phyloP scores from a whole-genome alignment of 306 rosid species.

The Arachis hypogaea region DNA sequence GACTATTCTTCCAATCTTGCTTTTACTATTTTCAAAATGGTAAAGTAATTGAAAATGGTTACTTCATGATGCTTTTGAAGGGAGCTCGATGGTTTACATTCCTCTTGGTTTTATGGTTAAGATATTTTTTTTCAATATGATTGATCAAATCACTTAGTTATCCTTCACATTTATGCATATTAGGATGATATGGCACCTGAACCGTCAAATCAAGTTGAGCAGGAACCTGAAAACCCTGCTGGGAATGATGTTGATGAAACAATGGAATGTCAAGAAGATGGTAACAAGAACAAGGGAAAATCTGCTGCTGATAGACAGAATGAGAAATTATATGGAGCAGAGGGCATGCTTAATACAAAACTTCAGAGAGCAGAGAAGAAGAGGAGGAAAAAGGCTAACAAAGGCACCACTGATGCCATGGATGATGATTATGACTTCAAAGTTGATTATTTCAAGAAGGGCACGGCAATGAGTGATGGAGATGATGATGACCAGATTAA shows the following conservation, averaged over 20 bases:
- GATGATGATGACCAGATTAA: slow-evolving; percentile 37
- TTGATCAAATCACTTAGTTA: background rate
- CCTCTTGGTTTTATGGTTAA: background rate
- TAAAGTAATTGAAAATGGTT: background rate
- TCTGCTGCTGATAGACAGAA: slow-evolving; percentile 63
- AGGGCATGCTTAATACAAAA: slow-evolving; percentile 84
- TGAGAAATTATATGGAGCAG: slow-evolving; percentile 75
- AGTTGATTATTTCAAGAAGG: slow-evolving; percentile 72
- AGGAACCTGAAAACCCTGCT: slow-evolving; percentile 32
- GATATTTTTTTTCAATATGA: background rate
- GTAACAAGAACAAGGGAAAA: slow-evolving; percentile 53
- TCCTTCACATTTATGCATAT: slow-evolving; percentile 10
- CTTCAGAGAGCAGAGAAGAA: slow-evolving; percentile 78
- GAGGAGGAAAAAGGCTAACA: slow-evolving; percentile 64
- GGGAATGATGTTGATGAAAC: slow-evolving; percentile 52
- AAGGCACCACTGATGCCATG: slow-evolving; percentile 57
- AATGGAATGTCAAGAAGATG: slow-evolving; percentile 57
- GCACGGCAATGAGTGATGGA: slow-evolving; percentile 49
- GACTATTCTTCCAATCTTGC: background rate
- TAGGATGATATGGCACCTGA: slow-evolving; percentile 48
- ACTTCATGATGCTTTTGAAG: background rate
- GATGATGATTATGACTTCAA: slow-evolving; percentile 87
- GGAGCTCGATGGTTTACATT: background rate
- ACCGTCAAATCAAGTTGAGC: slow-evolving; percentile 48
- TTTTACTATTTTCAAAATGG: background rate